Conservation (phyloP, 495 filamentous ascomycete species). For the Trichoderma virens region DNA sequence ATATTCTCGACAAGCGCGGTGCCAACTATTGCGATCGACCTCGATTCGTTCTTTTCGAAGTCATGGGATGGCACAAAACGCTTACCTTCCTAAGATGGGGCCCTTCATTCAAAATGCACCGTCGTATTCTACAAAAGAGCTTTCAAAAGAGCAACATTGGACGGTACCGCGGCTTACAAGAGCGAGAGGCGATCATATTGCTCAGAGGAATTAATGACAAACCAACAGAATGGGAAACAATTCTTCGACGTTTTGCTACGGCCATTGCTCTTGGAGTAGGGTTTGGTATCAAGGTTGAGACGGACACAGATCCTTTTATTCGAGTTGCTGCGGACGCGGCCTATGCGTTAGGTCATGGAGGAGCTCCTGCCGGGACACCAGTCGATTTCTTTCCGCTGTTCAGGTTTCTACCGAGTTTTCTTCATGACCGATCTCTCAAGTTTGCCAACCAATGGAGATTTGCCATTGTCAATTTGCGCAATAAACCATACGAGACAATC, state of each 20-base stretch:
- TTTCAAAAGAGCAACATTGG: constrained; percentile 24
- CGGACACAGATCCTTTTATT: constrained; percentile 35
- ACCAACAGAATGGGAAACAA: constrained; percentile 11
- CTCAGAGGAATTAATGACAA: background rate
- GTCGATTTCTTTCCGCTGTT: constrained; percentile 37
- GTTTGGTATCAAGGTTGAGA: constrained; percentile 35
- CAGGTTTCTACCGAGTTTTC: background rate
- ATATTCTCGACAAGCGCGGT: constrained; percentile 29
- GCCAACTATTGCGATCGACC: constrained; percentile 32
- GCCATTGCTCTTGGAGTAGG: constrained; percentile 36
- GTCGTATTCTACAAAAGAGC: constrained; percentile 27
- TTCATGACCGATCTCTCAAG: constrained; percentile 3
- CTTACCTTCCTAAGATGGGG: constrained; percentile 34
- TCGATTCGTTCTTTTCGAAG: constrained; percentile 32
- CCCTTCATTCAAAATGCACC: constrained; percentile 29
- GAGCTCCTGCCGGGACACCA: constrained; percentile 32
- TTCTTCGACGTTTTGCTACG: constrained; percentile 20
- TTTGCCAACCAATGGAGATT: constrained; percentile 20
- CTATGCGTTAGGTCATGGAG: constrained; percentile 35
- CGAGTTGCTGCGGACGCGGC: constrained; percentile 37
- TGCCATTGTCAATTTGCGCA: constrained; percentile 21
- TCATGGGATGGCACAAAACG: constrained; percentile 29
- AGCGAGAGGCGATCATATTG: constrained; percentile 17
- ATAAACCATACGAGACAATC: background rate
- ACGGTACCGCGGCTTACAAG: constrained; percentile 22